phyloP scores from a whole-genome alignment of 1,284 basidiomycete genomes.

The Volvariella volvacea region DNA sequence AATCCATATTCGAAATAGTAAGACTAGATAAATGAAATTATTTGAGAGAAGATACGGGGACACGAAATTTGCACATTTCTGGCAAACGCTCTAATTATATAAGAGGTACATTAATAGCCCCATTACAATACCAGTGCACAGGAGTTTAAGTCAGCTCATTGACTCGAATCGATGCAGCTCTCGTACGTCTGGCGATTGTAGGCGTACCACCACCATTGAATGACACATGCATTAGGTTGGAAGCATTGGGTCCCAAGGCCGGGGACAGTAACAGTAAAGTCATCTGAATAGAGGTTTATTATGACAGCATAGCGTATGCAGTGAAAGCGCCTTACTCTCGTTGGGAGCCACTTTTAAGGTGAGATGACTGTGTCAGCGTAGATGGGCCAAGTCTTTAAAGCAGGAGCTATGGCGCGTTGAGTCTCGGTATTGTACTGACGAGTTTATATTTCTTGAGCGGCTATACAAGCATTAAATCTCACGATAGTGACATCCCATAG shows the following conservation, averaged over 20 bases:
- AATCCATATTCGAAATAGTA: too few species aligned
- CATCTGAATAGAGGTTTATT: slow-evolving; percentile 14
- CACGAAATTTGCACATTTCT: too few species aligned
- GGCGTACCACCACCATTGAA: slow-evolving; percentile 30
- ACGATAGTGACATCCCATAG: slow-evolving; percentile 26
- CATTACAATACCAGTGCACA: too few species aligned
- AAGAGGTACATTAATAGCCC: too few species aligned
- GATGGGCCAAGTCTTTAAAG: slow-evolving; percentile 26
- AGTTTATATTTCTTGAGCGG: too few species aligned
- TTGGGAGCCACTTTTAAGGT: slow-evolving; percentile 25
- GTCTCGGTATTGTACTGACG: slow-evolving; percentile 20
- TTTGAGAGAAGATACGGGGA: too few species aligned
- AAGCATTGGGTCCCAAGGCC: slow-evolving; percentile 23
- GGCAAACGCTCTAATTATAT: too few species aligned
- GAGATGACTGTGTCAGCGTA: slow-evolving; percentile 26
- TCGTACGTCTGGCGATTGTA: slow-evolving; percentile 22
- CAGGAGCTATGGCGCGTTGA: slow-evolving; percentile 22
- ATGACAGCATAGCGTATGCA: background rate
- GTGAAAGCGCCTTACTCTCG: slow-evolving; percentile 24
- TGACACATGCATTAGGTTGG: slow-evolving; percentile 24
- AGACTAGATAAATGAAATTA: too few species aligned
- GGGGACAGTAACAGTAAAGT: slow-evolving; percentile 30
- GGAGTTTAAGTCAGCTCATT: too few species aligned
- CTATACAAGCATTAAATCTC: too few species aligned
- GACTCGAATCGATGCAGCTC: slow-evolving; percentile 24